These are phyloP conservation scores for Eremothecium coryli DNA, from an alignment of 1,139 yeast genomes.

Conservation along the genomic window DNA sequence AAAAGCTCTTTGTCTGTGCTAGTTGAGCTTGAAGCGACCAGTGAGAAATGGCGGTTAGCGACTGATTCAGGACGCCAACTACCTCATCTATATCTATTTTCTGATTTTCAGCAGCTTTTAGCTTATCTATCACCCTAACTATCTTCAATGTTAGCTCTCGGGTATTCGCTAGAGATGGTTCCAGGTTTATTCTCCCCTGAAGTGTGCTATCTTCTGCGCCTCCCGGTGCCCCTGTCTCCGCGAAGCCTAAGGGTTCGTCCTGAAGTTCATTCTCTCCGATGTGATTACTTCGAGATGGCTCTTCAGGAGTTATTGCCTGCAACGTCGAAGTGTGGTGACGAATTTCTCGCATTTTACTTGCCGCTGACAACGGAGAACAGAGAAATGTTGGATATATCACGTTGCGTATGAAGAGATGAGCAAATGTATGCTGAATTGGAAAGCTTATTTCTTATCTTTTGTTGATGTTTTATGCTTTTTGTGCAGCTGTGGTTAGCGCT, in stretches of 20 bases:
- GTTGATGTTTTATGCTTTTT: no score
- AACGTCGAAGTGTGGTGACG: neutral
- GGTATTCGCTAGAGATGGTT: conserved; percentile 20
- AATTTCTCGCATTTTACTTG: neutral
- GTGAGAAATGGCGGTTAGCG: conserved; percentile 26
- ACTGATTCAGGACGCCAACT: conserved; percentile 19
- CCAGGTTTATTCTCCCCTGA: no score
- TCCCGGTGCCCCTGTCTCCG: neutral
- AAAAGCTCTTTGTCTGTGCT: conserved; percentile 13
- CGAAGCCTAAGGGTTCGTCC: neutral
- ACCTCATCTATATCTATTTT: conserved; percentile 13
- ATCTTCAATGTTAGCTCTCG: conserved; percentile 20
- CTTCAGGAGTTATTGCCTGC: conserved; percentile 10
- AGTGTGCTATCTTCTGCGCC: no score
- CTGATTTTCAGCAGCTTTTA: conserved; percentile 11
- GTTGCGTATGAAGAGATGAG: no score
- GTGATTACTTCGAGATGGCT: conserved; percentile 6
- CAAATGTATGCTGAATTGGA: no score
- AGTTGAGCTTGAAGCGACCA: conserved; percentile 29
- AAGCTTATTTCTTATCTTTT: no score
- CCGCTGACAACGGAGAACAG: no score
- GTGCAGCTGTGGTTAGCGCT: no score
- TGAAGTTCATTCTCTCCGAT: neutral
- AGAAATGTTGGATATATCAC: no score
- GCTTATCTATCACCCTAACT: conserved; percentile 13